Percentiles rank a stretch among this genome's conserved stretches.
Conservation (phyloP, 495 filamentous ascomycete species). For the Annulohypoxylon stygium region DNA sequence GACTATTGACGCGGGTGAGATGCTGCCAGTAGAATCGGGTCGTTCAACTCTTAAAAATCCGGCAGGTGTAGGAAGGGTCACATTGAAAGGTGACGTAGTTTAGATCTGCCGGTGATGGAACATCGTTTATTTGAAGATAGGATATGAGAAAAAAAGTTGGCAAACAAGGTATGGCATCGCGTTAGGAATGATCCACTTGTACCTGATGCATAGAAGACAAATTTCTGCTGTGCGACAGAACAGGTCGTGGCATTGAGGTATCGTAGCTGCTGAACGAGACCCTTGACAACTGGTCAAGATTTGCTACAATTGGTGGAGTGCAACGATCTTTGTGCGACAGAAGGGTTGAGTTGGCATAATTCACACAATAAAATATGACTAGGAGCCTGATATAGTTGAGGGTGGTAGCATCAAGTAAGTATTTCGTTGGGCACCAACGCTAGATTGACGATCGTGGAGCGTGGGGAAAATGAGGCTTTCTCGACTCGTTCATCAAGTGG, state of each 20-base stretch:
- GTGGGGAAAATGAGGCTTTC: conserved; percentile 37
- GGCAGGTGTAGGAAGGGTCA: background rate
- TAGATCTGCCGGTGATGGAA: conserved; percentile 20
- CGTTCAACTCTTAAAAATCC: conserved; percentile 5
- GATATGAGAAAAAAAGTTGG: conserved; percentile 21
- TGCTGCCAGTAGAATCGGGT: conserved; percentile 8
- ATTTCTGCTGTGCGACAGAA: conserved; percentile 47
- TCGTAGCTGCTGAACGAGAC: conserved; percentile 13
- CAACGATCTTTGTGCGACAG: conserved; percentile 34
- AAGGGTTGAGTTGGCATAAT: conserved; percentile 43
- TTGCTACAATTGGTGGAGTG: conserved; percentile 28
- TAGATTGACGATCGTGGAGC: conserved; percentile 41
- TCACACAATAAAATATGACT: conserved; percentile 25
- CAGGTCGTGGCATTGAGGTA: conserved; percentile 40
- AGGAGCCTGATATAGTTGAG: conserved; percentile 38
- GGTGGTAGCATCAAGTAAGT: conserved; percentile 30
- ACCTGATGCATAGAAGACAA: conserved; percentile 41
- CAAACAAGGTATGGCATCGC: conserved; percentile 25
- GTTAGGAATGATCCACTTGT: conserved; percentile 33
- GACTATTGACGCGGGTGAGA: background rate
- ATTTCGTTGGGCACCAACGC: conserved; percentile 46
- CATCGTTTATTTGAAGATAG: conserved; percentile 1
- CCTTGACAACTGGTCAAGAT: conserved; percentile 26
- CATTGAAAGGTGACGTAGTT: conserved; percentile 8
- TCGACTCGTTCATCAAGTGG: conserved; percentile 28